Percentiles rank a stretch among this genome's conserved stretches.
Conservation (phyloP, 2,329 filamentous ascomycete species). For the Cercospora canescens region DNA sequence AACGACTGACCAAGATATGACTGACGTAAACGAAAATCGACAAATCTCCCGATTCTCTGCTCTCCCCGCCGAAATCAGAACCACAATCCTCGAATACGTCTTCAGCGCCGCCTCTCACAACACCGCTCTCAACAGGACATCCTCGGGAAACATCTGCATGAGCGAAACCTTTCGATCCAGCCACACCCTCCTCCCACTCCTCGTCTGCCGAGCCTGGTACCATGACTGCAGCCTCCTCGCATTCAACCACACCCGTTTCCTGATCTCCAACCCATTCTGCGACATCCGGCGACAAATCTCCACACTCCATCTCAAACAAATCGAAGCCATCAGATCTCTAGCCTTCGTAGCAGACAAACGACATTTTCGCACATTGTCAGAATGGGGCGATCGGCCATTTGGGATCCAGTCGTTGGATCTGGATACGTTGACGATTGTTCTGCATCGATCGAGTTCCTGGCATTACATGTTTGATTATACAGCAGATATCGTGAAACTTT, state of each 20-base stretch:
- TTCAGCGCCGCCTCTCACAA: conserved; percentile 21
- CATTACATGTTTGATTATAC: conserved; percentile 40
- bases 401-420: conserved; percentile 34
- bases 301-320: conserved; percentile 30
- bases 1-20: no score
- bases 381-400: conserved; percentile 38
- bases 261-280: conserved; percentile 36
- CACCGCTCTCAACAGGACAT: conserved; percentile 19
- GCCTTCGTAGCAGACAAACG: conserved; percentile 33
- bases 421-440: conserved; percentile 36
- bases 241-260: conserved; percentile 39
- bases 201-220: conserved; percentile 41
- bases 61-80: conserved; percentile 40
- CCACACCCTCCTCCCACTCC: conserved; percentile 34
- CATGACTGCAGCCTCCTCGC: conserved; percentile 39
- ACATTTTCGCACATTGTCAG: conserved; percentile 34
- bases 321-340: conserved; percentile 36
- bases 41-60: not conserved
- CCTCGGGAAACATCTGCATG: conserved; percentile 24
- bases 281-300: conserved; percentile 31
- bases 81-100: conserved; percentile 37
- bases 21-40: not conserved
- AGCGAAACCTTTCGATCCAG: conserved; percentile 34
- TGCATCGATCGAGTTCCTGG: conserved; percentile 35
- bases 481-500: conserved; percentile 33